Evolutionary conservation across 208 protist genomes (phyloP).

Genomic region (Leishmania turanica): DNA sequence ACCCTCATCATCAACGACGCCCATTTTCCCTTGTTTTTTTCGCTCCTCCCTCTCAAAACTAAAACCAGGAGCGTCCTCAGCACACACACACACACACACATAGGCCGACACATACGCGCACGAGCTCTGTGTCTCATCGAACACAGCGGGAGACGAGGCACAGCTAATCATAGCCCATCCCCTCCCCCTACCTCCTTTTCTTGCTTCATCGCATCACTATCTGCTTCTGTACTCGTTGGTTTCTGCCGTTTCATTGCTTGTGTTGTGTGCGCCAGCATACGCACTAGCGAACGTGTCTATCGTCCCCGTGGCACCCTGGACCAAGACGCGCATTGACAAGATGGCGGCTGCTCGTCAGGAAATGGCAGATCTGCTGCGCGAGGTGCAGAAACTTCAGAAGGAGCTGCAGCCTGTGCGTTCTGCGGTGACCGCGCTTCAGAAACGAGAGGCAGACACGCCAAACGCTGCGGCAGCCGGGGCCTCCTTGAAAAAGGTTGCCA

Average conservation of each 20-base stretch:
- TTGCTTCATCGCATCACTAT: not conserved
- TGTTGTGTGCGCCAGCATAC: not conserved
- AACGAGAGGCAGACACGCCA: constrained; percentile 59
- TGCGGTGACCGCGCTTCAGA: constrained; percentile 62
- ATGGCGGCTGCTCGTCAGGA: constrained; percentile 57
- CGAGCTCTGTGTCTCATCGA: not conserved
- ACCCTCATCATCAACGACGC: not conserved
- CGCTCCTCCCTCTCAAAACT: not conserved
- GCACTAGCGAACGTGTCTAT: not conserved
- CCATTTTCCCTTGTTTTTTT: constrained; percentile 3
- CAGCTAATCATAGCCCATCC: not conserved
- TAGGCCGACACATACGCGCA: not conserved
- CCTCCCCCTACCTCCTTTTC: not conserved
- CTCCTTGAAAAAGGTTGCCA: constrained; percentile 73
- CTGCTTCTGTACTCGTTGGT: not conserved
- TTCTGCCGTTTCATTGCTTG: constrained; percentile 1
- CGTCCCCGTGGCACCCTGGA: not conserved
- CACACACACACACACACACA: not conserved
- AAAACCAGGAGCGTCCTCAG: not conserved
- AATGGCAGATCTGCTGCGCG: constrained; percentile 58
- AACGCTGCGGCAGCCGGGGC: constrained; percentile 61
- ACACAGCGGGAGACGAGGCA: not conserved
- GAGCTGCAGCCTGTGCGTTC: constrained; percentile 81
- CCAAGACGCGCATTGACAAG: not conserved
- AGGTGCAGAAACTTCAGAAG: constrained; percentile 78